Conservation (phyloP, 1,139 yeast species). For the Blastobotrys illinoisensis region DNA sequence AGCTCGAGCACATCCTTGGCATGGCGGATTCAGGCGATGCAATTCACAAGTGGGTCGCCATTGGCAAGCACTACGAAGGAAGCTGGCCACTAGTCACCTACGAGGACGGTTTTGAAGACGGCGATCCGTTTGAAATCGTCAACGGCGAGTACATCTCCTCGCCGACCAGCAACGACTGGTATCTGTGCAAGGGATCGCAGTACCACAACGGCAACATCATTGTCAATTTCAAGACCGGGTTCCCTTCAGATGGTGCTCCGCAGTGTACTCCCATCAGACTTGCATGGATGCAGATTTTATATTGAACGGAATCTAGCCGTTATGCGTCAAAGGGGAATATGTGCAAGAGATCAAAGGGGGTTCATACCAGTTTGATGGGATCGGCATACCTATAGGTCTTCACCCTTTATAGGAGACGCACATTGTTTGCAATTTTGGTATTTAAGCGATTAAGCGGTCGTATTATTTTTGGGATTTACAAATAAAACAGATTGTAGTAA, state of each 20-base stretch:
- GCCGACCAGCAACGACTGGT: neutral
- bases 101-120: neutral
- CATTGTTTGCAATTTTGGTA: neutral
- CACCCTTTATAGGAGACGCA: neutral
- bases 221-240: neutral
- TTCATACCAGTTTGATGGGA: neutral
- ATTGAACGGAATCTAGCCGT: neutral
- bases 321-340: neutral
- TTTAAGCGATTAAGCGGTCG: neutral
- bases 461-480: neutral
- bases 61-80: neutral
- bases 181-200: neutral
- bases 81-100: neutral
- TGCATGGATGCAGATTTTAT: neutral
- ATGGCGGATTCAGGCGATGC: neutral
- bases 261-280: neutral
- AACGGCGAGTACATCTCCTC: neutral
- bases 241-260: neutral
- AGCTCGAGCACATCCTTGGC: neutral
- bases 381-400: neutral
- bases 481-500: neutral
- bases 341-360: neutral
- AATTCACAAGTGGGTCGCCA: neutral
- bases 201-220: neutral
- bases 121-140: neutral